Evolutionary conservation across 495 filamentous ascomycete species (phyloP).

Genomic region (Penicillium egyptiacum): DNA sequence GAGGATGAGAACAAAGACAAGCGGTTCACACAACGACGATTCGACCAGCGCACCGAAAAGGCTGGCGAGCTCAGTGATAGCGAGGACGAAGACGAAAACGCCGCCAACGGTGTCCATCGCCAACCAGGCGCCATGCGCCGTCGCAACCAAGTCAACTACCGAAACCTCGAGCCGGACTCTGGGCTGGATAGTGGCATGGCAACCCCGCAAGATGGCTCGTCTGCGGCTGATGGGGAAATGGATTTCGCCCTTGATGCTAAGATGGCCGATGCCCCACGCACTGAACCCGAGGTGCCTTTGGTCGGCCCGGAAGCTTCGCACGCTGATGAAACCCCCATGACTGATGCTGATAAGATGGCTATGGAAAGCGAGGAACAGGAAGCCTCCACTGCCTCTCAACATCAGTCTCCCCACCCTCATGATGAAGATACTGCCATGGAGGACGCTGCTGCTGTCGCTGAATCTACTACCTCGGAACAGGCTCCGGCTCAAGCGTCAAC

Average conservation of each 20-base stretch:
- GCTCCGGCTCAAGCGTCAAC: conserved; percentile 21
- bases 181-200: conserved; percentile 63
- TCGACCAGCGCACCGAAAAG: conserved; percentile 74
- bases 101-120: conserved; percentile 65
- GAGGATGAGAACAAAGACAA: conserved; percentile 88
- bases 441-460: conserved; percentile 54
- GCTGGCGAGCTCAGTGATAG: conserved; percentile 78
- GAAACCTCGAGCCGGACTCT: conserved; percentile 64
- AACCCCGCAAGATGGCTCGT: conserved; percentile 52
- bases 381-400: conserved; percentile 40
- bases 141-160: conserved; percentile 70
- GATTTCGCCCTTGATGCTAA: conserved; percentile 50
- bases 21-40: conserved; percentile 77
- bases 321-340: conserved; percentile 40
- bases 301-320: conserved; percentile 26
- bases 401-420: conserved; percentile 50
- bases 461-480: conserved; percentile 27
- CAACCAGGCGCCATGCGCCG: conserved; percentile 61
- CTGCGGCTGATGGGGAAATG: conserved; percentile 50
- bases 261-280: conserved; percentile 50
- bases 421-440: conserved; percentile 67
- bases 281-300: conserved; percentile 33
- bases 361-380: conserved; percentile 42
- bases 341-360: conserved; percentile 40
- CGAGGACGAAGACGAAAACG: conserved; percentile 84